Conservation (phyloP, 169 alveolate species). For the Plasmodium relictum region DNA sequence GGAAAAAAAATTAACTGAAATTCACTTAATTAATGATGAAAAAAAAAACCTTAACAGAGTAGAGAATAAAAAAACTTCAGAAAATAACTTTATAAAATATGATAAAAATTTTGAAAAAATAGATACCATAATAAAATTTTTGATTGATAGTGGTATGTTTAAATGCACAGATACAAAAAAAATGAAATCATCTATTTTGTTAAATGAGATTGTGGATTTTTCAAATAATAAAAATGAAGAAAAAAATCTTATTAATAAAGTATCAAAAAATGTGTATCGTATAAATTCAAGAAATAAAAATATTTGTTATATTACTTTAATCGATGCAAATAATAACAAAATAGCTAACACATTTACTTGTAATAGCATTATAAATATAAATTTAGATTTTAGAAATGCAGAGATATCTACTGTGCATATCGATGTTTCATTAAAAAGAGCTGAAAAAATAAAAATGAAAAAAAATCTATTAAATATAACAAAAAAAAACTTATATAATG, state of each 20-base stretch:
- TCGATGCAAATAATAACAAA: slow-evolving; percentile 18
- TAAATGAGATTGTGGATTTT: not conserved
- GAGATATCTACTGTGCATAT: slow-evolving; percentile 8
- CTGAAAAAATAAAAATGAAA: slow-evolving; percentile 23
- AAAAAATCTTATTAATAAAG: not conserved
- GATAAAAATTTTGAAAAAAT: slow-evolving; percentile 4
- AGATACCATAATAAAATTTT: slow-evolving; percentile 28
- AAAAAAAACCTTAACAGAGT: no score
- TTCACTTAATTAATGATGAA: no score
- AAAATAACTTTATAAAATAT: not conserved
- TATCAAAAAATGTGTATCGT: slow-evolving; percentile 1
- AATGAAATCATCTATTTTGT: not conserved
- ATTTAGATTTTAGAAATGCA: slow-evolving; percentile 4
- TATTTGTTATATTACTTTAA: slow-evolving; percentile 19
- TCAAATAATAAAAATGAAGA: not conserved
- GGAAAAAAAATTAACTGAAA: not conserved
- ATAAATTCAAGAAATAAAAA: slow-evolving; percentile 18
- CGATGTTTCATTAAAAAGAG: slow-evolving; percentile 18
- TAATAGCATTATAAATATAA: slow-evolving; percentile 29
- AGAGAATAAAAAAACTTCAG: not conserved
- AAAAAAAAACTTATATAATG: slow-evolving; percentile 19
- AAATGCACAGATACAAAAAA: slow-evolving; percentile 2
- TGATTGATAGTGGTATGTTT: slow-evolving; percentile 14
- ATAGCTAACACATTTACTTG: slow-evolving; percentile 10
- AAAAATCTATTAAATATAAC: not conserved